Conservation (phyloP, 2,329 filamentous ascomycete species). For the Pestalotiopsis sp. region DNA sequence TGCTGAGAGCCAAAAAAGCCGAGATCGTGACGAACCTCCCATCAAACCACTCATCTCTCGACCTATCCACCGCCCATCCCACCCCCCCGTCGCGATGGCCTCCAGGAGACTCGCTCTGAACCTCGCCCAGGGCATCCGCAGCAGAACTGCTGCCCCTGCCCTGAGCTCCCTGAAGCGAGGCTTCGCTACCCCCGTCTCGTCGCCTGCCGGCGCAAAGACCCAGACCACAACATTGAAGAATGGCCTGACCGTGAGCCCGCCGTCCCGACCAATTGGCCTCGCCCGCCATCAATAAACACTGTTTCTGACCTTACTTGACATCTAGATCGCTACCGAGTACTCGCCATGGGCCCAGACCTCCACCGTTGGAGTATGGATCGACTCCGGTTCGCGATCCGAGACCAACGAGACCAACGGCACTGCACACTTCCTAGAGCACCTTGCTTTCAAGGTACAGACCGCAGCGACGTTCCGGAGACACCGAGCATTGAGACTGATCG, state of each 20-base stretch:
- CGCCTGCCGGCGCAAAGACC: constrained; percentile 72
- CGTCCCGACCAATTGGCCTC: constrained; percentile 29
- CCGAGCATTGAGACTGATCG: constrained; percentile 20
- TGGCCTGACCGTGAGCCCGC: constrained; percentile 80
- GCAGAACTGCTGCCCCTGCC: constrained; percentile 80
- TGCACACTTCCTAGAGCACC: constrained; percentile 98
- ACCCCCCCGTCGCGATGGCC: constrained; percentile 66
- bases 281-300: constrained; percentile 13
- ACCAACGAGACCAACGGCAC: constrained; percentile 99
- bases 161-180: constrained; percentile 79
- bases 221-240: constrained; percentile 97
- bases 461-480: constrained; percentile 13
- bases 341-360: constrained; percentile 98
- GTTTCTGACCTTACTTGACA: constrained; percentile 24
- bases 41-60: constrained; percentile 60
- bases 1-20: constrained; percentile 14
- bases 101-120: constrained; percentile 96
- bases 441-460: constrained; percentile 90
- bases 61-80: constrained; percentile 44
- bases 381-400: constrained; percentile 96
- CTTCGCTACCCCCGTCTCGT: constrained; percentile 81
- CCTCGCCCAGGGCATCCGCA: constrained; percentile 87
- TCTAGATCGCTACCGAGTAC: constrained; percentile 94
- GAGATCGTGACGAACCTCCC: constrained; percentile 28
- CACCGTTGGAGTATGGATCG: constrained; percentile 98